Evolutionary conservation across 768 basidiomycete genomes (phyloP).

Genomic region (Russula dissimulans): DNA sequence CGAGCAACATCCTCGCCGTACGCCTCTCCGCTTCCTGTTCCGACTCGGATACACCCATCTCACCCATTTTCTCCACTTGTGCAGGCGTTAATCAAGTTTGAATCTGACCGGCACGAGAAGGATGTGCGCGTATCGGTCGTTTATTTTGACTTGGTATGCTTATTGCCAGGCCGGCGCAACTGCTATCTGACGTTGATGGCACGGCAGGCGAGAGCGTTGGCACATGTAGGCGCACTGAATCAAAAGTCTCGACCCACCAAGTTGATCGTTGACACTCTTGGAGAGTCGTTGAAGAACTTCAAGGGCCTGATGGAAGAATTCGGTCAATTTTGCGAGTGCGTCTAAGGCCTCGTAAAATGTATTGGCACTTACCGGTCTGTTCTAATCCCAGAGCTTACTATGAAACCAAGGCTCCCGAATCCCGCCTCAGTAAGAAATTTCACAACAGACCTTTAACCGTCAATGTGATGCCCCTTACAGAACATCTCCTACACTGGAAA

Average conservation of each 20-base stretch:
- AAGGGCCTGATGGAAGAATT: constrained; percentile 1
- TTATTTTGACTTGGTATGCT: constrained; percentile 6
- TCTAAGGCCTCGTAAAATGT: background rate
- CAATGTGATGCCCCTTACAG: background rate
- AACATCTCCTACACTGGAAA: constrained; percentile 1
- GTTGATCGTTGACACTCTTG: background rate
- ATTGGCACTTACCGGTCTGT: background rate
- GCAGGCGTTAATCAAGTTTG: background rate
- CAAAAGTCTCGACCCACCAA: background rate
- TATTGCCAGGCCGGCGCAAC: background rate
- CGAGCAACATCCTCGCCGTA: constrained; percentile 2
- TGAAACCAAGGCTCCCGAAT: background rate
- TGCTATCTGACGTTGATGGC: background rate
- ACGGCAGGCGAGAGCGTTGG: constrained; percentile 4
- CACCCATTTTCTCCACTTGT: background rate
- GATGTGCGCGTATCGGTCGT: constrained; percentile 11
- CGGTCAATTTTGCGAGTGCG: constrained; percentile 6
- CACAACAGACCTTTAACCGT: background rate
- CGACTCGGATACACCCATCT: background rate
- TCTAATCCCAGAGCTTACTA: constrained; percentile 1
- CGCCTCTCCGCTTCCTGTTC: background rate
- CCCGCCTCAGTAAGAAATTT: background rate
- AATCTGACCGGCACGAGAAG: background rate
- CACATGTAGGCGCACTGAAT: background rate
- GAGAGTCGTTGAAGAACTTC: background rate